These are phyloP conservation scores for Paracorniculantispora psalliotae DNA, from an alignment of 2,329 filamentous ascomycete species.

Conservation along the genomic window DNA sequence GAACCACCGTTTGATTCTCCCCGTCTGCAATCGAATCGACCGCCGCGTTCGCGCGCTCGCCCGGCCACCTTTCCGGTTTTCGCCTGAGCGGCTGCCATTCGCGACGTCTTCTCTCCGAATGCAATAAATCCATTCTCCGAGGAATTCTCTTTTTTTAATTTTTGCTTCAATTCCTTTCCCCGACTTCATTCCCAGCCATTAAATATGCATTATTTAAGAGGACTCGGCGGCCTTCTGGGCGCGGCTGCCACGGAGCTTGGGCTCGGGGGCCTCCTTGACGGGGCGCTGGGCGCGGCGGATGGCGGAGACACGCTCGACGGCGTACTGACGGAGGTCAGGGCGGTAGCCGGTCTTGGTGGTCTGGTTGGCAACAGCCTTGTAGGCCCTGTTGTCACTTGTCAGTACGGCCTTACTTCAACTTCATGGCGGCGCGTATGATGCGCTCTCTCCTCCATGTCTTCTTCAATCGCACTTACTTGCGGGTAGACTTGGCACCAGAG, in stretches of 20 bases:
- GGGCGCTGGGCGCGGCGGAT: slow-evolving; percentile 74
- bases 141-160: neutral
- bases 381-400: slow-evolving; percentile 58
- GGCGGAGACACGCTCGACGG: slow-evolving; percentile 82
- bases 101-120: neutral
- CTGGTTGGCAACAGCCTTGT: slow-evolving; percentile 78
- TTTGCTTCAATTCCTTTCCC: neutral
- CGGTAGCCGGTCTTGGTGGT: slow-evolving; percentile 85
- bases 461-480: slow-evolving; percentile 50
- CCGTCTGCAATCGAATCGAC: slow-evolving; percentile 6
- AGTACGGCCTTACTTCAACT: slow-evolving; percentile 13
- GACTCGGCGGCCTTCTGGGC: slow-evolving; percentile 63
- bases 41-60: neutral
- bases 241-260: slow-evolving; percentile 75
- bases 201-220: slow-evolving; percentile 11
- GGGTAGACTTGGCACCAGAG: slow-evolving; percentile 65
- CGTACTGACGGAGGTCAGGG: slow-evolving; percentile 67
- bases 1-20: slow-evolving; percentile 12
- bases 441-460: too few relatives aligned
- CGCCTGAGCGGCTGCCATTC: neutral
- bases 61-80: neutral
- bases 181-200: neutral
- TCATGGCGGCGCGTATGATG: neutral
- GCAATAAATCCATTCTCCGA: slow-evolving; percentile 1
- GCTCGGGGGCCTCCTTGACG: slow-evolving; percentile 68